Conservation (phyloP, 345 rosid genomes). For the Eucalyptus cloeziana region DNA sequence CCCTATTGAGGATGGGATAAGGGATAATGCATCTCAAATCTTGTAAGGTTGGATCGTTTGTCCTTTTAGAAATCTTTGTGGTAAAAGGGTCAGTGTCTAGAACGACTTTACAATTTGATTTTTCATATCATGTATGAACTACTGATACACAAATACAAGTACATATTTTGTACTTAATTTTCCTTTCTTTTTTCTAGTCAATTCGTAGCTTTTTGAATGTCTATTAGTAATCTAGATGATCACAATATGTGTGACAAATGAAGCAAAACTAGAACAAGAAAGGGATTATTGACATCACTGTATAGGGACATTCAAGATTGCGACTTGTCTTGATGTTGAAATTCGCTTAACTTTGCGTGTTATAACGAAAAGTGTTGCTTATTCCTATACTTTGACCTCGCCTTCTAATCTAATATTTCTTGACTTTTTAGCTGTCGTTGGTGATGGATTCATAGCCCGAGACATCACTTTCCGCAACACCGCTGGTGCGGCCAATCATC, state of each 20-base stretch:
- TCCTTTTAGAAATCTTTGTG: not conserved
- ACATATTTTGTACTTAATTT: no score
- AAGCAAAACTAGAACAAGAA: not conserved
- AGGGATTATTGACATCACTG: not conserved
- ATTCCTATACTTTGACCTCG: no score
- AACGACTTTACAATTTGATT: no score
- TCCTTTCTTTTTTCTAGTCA: no score
- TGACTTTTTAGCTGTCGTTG: conserved; percentile 35
- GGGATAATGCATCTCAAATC: not conserved
- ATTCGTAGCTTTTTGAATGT: not conserved
- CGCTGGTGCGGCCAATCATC: conserved; percentile 46
- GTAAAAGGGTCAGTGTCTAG: not conserved
- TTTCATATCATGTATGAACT: not conserved
- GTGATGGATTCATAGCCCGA: conserved; percentile 48
- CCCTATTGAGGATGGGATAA: no score
- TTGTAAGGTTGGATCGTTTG: not conserved
- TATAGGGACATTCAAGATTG: not conserved
- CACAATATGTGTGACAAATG: not conserved
- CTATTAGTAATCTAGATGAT: not conserved
- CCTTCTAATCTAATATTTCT: not conserved
- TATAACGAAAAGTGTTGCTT: not conserved
- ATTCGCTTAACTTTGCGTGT: not conserved
- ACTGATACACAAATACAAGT: not conserved
- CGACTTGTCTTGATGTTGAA: not conserved
- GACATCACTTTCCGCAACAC: conserved; percentile 64